Conservation (phyloP, 2,329 filamentous ascomycete genomes). For the Ampelomyces quisqualis region DNA sequence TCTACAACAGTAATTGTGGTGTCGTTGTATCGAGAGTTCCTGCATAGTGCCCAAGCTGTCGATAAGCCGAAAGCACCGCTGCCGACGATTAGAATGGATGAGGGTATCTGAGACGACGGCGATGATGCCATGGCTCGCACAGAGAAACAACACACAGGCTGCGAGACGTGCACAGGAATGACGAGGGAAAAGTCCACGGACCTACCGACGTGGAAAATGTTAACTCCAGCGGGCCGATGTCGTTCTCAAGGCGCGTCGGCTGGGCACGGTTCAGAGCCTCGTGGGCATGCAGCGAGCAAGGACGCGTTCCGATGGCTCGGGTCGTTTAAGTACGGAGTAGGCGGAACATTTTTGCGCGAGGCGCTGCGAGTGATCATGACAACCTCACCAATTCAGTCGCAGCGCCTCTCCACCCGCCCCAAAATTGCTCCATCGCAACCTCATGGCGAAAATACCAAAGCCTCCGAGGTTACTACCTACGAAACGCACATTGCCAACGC, state of each 20-base stretch:
- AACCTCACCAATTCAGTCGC: constrained; percentile 18
- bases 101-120: constrained; percentile 32
- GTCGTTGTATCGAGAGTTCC: constrained; percentile 55
- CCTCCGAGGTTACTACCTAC: constrained; percentile 24
- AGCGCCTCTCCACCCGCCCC: constrained; percentile 9
- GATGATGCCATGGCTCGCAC: constrained; percentile 22
- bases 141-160: constrained; percentile 2
- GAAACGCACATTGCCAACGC: constrained; percentile 22
- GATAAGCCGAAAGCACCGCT: constrained; percentile 60
- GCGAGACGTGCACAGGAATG: constrained; percentile 8
- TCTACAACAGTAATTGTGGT: constrained; percentile 61
- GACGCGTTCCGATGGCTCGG: constrained; percentile 16
- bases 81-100: constrained; percentile 52
- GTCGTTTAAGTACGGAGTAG: constrained; percentile 4
- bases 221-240: constrained; percentile 27
- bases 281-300: constrained; percentile 15
- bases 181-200: neutral
- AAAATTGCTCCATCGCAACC: constrained; percentile 5
- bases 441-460: constrained; percentile 40
- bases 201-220: neutral
- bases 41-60: constrained; percentile 69
- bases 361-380: constrained; percentile 9
- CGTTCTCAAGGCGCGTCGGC: constrained; percentile 28
- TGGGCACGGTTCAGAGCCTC: constrained; percentile 24
- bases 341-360: constrained; percentile 16